Evolutionary conservation across 176 grass and related monocot genomes (phyloP).

Genomic region (Saccharum spontaneum): DNA sequence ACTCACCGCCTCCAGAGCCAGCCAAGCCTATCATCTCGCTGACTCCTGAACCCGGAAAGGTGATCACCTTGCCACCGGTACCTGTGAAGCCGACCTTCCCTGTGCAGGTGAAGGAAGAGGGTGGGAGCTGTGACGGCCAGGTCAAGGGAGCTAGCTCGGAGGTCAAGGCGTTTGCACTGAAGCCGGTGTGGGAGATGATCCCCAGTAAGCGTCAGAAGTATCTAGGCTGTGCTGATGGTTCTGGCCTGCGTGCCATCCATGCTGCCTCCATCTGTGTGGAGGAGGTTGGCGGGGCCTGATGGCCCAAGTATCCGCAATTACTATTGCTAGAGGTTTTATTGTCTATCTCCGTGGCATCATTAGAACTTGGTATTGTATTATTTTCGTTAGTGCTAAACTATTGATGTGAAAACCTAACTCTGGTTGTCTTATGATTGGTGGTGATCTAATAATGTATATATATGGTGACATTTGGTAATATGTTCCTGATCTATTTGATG

Average conservation of each 20-base stretch:
- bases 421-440: slow-evolving; percentile 22
- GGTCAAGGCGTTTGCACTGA: background rate
- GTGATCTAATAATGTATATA: slow-evolving; percentile 40
- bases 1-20: background rate
- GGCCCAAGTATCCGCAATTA: slow-evolving; percentile 33
- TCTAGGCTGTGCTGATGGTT: slow-evolving; percentile 35
- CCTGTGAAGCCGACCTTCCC: slow-evolving; percentile 19
- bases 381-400: slow-evolving; percentile 20
- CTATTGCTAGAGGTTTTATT: slow-evolving; percentile 18
- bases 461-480: slow-evolving; percentile 14
- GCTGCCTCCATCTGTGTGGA: slow-evolving; percentile 16
- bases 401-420: slow-evolving; percentile 21
- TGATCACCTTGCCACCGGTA: slow-evolving; percentile 14
- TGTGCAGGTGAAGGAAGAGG: slow-evolving; percentile 32
- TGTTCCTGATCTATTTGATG: background rate
- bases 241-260: slow-evolving; percentile 13
- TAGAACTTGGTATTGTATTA: slow-evolving; percentile 44
- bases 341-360: slow-evolving; percentile 20
- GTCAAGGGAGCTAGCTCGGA: background rate
- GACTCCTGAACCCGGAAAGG: slow-evolving; percentile 21
- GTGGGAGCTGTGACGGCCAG: background rate
- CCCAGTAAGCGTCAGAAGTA: slow-evolving; percentile 42
- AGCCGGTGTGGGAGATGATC: slow-evolving; percentile 41
- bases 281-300: slow-evolving; percentile 39
- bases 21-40: slow-evolving; percentile 16